Evolutionary conservation across 805 yeast genomes (phyloP).

Genomic region (Teunomyces tritomae): DNA sequence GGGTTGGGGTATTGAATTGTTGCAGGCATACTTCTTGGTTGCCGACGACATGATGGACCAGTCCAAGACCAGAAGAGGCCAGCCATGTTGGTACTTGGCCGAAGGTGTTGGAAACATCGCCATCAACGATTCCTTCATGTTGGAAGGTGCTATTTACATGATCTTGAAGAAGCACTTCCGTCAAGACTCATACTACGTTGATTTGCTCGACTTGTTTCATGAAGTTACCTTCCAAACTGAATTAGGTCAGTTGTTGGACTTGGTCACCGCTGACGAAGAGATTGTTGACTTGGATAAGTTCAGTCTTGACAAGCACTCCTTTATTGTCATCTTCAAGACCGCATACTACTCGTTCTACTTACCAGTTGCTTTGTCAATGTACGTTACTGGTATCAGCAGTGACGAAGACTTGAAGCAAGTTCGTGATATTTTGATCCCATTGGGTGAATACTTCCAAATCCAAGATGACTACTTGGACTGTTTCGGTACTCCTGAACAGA

Average conservation of each 20-base stretch:
- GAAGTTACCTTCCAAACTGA: slow-evolving; percentile 98
- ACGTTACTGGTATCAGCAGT: slow-evolving; percentile 73
- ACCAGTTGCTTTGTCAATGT: slow-evolving; percentile 97
- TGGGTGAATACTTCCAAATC: slow-evolving; percentile 98
- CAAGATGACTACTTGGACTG: slow-evolving; percentile 97
- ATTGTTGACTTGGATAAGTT: slow-evolving; percentile 85
- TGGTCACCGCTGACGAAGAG: slow-evolving; percentile 97
- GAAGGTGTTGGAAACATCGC: slow-evolving; percentile 88
- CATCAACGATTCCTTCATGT: slow-evolving; percentile 94
- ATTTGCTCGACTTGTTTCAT: slow-evolving; percentile 89
- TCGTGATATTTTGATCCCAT: slow-evolving; percentile 79
- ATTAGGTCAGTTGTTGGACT: slow-evolving; percentile 91
- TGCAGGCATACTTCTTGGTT: slow-evolving; percentile 95
- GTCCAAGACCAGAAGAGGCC: slow-evolving; percentile 96
- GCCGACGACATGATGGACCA: slow-evolving; percentile 99
- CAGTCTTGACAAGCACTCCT: slow-evolving; percentile 85
- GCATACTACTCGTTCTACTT: slow-evolving; percentile 96
- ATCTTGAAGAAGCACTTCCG: slow-evolving; percentile 87
- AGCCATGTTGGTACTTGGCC: slow-evolving; percentile 93
- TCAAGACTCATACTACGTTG: slow-evolving; percentile 78
- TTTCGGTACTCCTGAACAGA: slow-evolving; percentile 95
- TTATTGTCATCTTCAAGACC: slow-evolving; percentile 93
- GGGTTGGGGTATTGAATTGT: slow-evolving; percentile 93
- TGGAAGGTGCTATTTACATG: slow-evolving; percentile 90
- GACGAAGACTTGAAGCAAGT: slow-evolving; percentile 84